Base-by-base conservation (phyloP, 768 basidiomycete species). In the Pleurotus eryngii region DNA sequence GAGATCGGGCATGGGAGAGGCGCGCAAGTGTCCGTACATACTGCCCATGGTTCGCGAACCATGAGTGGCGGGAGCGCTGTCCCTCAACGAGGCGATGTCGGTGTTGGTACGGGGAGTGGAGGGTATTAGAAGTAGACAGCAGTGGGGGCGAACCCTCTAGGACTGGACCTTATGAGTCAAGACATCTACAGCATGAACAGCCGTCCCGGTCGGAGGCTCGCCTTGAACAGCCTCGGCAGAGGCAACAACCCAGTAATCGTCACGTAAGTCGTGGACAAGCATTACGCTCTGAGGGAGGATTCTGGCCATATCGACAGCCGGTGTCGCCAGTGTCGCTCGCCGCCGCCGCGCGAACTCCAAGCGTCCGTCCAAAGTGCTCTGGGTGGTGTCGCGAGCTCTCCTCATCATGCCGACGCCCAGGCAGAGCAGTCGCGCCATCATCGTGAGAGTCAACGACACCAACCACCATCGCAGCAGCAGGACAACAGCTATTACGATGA, bases 1-100 rank as follows among this genome's bases (percentile, higher is more conserved):
- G 90, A 92, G 66, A 86, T 89, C 58, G 88, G 87, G 2, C 88
- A 89, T 64, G 87, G 87, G 3, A 78, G 86, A 26, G 87, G 86
- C 4, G 72, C 78, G 17, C 51, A 58, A 12, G 46, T 65, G 22
- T 49, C 42, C 37, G 56, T 35, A 49, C 53, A 46, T 54, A 47
- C 30, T 56, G 53, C 46, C 27, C 61, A 58, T 54, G 39, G 63
- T 67, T 15, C 59, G 63, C 39, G 59, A 67, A 57, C 64, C 63
- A 56, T 51, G 59, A 20, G 48, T 61, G 14, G 40, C 55, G 20
- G 47, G 59, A 26, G 61, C 53, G 38, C 46, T 58, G n/a, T 55
- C 58, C 4, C 61, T 59, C 46, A 55, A 18, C 24, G 55, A 18
- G 45, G 20, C 7, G 15, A 22, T 15, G 51, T 40, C 22, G n/a